These are phyloP conservation scores for Tuber calosporum DNA, from an alignment of 495 filamentous ascomycete genomes.

Conservation along the genomic window DNA sequence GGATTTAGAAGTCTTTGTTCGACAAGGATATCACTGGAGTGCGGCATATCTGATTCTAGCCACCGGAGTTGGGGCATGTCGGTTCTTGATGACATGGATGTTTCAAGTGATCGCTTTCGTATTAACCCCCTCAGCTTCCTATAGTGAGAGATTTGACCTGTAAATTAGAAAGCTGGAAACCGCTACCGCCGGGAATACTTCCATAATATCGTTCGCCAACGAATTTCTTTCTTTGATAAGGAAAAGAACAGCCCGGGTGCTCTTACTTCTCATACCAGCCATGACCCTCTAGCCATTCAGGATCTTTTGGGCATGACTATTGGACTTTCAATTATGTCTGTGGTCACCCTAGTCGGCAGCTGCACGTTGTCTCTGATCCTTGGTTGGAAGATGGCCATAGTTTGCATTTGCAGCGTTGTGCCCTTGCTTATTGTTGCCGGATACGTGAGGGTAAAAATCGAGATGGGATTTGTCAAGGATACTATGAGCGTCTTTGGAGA, in stretches of 20 bases:
- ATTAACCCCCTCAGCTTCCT: conserved; percentile 37
- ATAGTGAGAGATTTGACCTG: conserved; percentile 1
- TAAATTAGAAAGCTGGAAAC: conserved; percentile 44
- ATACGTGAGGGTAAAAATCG: conserved; percentile 50
- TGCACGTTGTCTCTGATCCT: conserved; percentile 50
- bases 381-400: conserved; percentile 54
- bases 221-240: conserved; percentile 55
- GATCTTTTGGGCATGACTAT: conserved; percentile 56
- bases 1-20: conserved; percentile 41
- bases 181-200: conserved; percentile 57
- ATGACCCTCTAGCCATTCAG: conserved; percentile 56
- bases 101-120: conserved; percentile 49
- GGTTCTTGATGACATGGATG: conserved; percentile 51
- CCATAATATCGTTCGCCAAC: conserved; percentile 51
- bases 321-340: conserved; percentile 48
- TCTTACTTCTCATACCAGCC: conserved; percentile 50
- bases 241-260: conserved; percentile 49
- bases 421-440: conserved; percentile 49
- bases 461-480: conserved; percentile 50
- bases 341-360: conserved; percentile 49
- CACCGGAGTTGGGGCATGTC: conserved; percentile 48
- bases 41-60: conserved; percentile 60
- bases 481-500: conserved; percentile 51
- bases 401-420: conserved; percentile 48
- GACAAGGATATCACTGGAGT: conserved; percentile 54